Evolutionary conservation across 1,139 yeast genomes (phyloP), one percentile per base, ranked within the genome.

Genomic region (Hanseniaspora uvarum): DNA sequence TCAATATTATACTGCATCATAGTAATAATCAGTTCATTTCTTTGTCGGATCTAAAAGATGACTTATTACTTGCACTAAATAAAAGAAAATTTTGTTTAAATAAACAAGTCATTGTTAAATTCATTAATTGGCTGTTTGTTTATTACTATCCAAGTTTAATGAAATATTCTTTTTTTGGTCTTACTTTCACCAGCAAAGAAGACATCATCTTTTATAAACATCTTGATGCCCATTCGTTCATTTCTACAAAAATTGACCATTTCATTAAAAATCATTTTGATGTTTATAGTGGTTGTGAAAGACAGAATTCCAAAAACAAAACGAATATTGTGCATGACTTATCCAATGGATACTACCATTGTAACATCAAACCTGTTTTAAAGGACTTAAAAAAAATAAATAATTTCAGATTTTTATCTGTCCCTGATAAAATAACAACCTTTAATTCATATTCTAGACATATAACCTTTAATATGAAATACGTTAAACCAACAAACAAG

Each of bases 91-190:
- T 31, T 11, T 14, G 16, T 5, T 4, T 5, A 8, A 7, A 44
- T 6, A 31, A 5, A 3, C 12, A 18, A 16, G 10, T 1, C 10
- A 5, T 41, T 1, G 2, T 41, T 11, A 18, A 26, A n/a, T 19
- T 62, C 21, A 23, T 85, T 1, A 52, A 57, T 2, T 89, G 95
- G 95, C 56, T 84, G 3, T 76, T 83, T 49, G 60, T 69, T 0
- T 52, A 53, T 0, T 72, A 81, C 52, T 58, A 86, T 1, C 70
- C 75, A 7, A 72, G 71, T 14, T 59, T 86, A 1, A 59, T 86
- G 0, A 65, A 71, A 0, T 66, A 75, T 0, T 79, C 78, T 61
- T 89, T 89, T 72, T 83, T 84, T 62, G 80, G 83, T 2, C 80
- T 92, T 0, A 83, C 80, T 53, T 65, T 75, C 0, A 72, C 81